These are phyloP conservation scores for Grosmannia serpens DNA, from an alignment of 2,329 filamentous ascomycete species.

Conservation along the genomic window DNA sequence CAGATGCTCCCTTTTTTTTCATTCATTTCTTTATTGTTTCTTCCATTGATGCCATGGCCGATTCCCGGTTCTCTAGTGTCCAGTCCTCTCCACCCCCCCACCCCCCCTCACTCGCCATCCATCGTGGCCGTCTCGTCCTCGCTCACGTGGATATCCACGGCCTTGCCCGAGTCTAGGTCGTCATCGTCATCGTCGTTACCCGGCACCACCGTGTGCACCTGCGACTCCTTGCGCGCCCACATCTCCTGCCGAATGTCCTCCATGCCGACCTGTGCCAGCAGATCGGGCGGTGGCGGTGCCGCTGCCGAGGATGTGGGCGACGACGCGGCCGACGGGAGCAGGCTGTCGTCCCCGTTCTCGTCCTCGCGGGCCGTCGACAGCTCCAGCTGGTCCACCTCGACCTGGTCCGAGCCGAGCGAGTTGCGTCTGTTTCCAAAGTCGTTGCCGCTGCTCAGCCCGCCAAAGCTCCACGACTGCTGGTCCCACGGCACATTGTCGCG, in stretches of 20 bases:
- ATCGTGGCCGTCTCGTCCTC: slow-evolving; percentile 20
- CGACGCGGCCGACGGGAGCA: neutral
- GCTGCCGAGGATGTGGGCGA: neutral
- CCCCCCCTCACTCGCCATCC: neutral
- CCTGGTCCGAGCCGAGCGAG: slow-evolving; percentile 8
- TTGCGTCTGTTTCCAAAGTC: neutral
- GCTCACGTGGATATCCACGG: slow-evolving; percentile 38
- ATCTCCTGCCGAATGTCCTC: slow-evolving; percentile 21
- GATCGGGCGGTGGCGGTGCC: slow-evolving; percentile 14
- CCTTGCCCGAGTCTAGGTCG: slow-evolving; percentile 30
- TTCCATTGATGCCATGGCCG: neutral
- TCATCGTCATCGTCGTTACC: slow-evolving; percentile 14
- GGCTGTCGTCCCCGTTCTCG: neutral
- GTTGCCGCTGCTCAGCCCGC: neutral
- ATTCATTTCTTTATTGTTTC: too few species aligned
- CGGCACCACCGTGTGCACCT: slow-evolving; percentile 26
- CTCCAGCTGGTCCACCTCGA: slow-evolving; percentile 9
- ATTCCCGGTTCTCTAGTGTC: neutral
- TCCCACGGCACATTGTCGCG: slow-evolving; percentile 19
- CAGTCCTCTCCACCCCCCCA: neutral
- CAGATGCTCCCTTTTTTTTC: neutral
- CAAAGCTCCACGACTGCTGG: slow-evolving; percentile 34
- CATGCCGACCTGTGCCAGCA: slow-evolving; percentile 11
- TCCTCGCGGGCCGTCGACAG: neutral
- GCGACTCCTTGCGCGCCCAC: slow-evolving; percentile 24